Evolutionary conservation across 768 basidiomycete genomes (phyloP), one percentile per base, ranked within the genome.

Genomic region (Solioccasus polychromus): DNA sequence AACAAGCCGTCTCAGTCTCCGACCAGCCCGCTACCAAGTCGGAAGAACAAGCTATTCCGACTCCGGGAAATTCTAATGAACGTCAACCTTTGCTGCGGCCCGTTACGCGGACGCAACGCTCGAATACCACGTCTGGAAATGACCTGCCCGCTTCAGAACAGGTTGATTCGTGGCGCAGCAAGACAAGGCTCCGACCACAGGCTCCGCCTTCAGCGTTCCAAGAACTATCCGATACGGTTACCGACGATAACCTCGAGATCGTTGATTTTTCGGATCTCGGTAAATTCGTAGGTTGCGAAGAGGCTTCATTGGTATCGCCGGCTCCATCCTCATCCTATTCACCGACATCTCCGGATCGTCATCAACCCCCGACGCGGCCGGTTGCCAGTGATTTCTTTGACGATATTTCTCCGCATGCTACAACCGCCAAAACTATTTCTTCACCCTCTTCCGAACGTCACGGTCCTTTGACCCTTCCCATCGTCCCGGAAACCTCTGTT

Each of bases 191-290:
- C 11, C 50, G 63, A 18, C 59, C 62, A 17, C 55, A 60, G 45
- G 64, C 71, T 38, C 67, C 70, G 15, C 64, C 68, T 10, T 55
- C 63, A 14, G 30, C 65, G 24, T 55, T 75, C 9, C 62, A 65
- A 22, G 66, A 59, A 29, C 49, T 62, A 9, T 50, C 85, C n/a
- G 67, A 68, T 15, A 64, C 72, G 32, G 64, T 67, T 43, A 63
- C 73, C 4, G 78, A 75, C 18, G 85, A 84, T 54, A 76, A 81
- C 44, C 73, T 90, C 3, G 88, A 90, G 56, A 77, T 86, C n/a
- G 78, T 92, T 7, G 88, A 91, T 57, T 92, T 89, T 53, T 77
- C 77, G 3, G 88, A 92, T 37, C 72, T 90, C 61, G 85, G 73
- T 34, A 83, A 79, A 66, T 78, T 91, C 48, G 72, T 86, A 10